Percentiles rank a stretch among this genome's conserved stretches.
Conservation (phyloP, 2,329 filamentous ascomycete species). For the Aspergillus unguis region DNA sequence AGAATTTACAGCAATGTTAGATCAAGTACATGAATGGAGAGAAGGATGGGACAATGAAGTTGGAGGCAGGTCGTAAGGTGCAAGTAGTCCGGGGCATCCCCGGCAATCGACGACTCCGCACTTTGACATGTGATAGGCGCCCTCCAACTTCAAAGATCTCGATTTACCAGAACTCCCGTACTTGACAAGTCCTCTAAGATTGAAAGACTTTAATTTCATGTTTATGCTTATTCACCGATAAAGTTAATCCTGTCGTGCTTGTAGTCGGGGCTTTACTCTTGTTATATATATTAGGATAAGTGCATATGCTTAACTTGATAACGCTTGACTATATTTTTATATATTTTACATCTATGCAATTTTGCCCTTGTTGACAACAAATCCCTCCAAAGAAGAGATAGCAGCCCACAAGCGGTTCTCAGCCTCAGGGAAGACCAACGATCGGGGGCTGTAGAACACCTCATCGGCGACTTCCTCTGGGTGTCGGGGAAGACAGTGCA, state of each 20-base stretch:
- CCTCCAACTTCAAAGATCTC: neutral
- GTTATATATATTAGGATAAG: no score
- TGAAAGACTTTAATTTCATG: neutral
- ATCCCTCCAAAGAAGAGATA: slow-evolving; percentile 78
- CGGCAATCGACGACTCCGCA: slow-evolving; percentile 10
- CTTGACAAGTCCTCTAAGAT: no score
- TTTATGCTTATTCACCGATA: neutral
- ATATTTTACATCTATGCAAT: slow-evolving; percentile 45
- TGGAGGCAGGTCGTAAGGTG: neutral
- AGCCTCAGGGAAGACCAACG: slow-evolving; percentile 87
- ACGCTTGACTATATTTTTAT: neutral
- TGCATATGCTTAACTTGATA: neutral
- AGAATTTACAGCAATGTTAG: neutral
- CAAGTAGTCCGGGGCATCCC: neutral
- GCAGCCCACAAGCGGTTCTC: slow-evolving; percentile 94
- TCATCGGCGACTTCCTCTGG: slow-evolving; percentile 90
- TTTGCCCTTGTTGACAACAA: slow-evolving; percentile 90
- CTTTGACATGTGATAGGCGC: slow-evolving; percentile 10
- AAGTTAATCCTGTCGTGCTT: no score
- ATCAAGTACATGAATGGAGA: neutral
- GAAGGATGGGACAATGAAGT: neutral
- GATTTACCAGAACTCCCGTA: neutral
- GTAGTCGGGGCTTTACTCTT: no score
- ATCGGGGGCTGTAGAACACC: slow-evolving; percentile 84
- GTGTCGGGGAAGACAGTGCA: slow-evolving; percentile 95